These are phyloP conservation scores for sorghum (Sorghum bicolor) DNA, from an alignment of 176 grass and related monocot genomes.

Conservation along the genomic window DNA sequence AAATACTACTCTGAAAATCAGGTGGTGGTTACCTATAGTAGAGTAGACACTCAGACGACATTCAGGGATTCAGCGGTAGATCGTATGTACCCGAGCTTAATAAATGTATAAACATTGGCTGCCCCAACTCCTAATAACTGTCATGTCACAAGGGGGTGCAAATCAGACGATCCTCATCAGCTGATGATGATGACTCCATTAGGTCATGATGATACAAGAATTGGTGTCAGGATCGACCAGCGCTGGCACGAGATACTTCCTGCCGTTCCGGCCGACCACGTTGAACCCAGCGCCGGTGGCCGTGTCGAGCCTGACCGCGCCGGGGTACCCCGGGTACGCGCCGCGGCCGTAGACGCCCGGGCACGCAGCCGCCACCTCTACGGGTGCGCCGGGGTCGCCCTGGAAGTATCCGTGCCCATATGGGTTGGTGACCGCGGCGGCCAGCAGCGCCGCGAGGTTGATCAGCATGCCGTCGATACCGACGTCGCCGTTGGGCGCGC, in stretches of 20 bases:
- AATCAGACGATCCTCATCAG: background rate
- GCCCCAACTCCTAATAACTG: too few relatives aligned
- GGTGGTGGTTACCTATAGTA: too few relatives aligned
- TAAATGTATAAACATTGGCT: too few relatives aligned
- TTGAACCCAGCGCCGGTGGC: slow-evolving; percentile 70
- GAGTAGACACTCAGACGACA: too few relatives aligned
- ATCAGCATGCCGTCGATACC: slow-evolving; percentile 73
- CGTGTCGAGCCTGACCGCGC: slow-evolving; percentile 48
- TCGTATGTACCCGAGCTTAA: too few relatives aligned
- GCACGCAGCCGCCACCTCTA: slow-evolving; percentile 64
- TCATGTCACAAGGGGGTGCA: too few relatives aligned
- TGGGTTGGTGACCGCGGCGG: slow-evolving; percentile 74
- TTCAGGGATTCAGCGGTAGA: too few relatives aligned
- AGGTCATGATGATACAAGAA: slow-evolving; percentile 49
- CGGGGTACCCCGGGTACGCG: slow-evolving; percentile 63
- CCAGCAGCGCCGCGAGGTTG: slow-evolving; percentile 76
- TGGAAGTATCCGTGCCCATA: slow-evolving; percentile 72
- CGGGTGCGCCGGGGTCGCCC: slow-evolving; percentile 47
- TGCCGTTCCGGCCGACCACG: slow-evolving; percentile 70
- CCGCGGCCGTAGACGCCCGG: slow-evolving; percentile 54
- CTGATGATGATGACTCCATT: background rate
- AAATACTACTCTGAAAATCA: too few relatives aligned
- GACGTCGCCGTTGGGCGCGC: slow-evolving; percentile 63
- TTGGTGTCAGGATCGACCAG: slow-evolving; percentile 57
- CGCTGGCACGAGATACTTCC: slow-evolving; percentile 83